Evolutionary conservation across 768 basidiomycete species (phyloP), one percentile per base, ranked within the genome.

Genomic region (Calocera cornea): DNA sequence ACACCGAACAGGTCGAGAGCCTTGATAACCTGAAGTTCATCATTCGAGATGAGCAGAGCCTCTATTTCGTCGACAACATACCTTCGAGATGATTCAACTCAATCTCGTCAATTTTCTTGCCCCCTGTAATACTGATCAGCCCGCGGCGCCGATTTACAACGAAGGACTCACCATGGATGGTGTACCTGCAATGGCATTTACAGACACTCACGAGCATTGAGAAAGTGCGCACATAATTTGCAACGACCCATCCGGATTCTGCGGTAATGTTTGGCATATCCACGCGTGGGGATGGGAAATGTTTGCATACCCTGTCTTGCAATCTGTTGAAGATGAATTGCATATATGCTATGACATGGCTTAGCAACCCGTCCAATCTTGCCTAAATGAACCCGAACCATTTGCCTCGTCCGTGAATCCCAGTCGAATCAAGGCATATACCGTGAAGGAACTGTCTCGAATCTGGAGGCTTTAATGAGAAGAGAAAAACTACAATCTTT

Each of bases 331-430:
- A 87, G 60, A 95, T 94, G 76, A 95, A 95, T 68, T 92, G 90
- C 83, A 94, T 87, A 75, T 89, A 97, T 1, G 87, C 92, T 88
- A 72, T 70, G 24, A 71, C 69, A 67, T 69, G 64, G 8, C 33
- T 12, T 50, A 34, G 67, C 36, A 24, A 67, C 41, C n/a, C 8
- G 64, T 38, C 17, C 17, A 71, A 49, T 70, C 34, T 60, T 7
- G 19, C 12, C 65, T 3, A 38, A 49, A 31, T 36, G 47, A 22
- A 44, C 41, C 14, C 12, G 12, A 75, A 91, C 91, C 83, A 70
- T 91, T 88, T 0, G 92, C 92, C 74, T 99, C 95, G 22, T 89
- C 83, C 0, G 94, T 97, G 77, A 95, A 97, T 0, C 95, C 97
- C 0, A 98, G 83, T 41, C 97, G 83, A 67, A 98, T 87, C 41